Base-by-base conservation (phyloP, 352 stramenopile genomes). In the Phytopythium oedochilum region DNA sequence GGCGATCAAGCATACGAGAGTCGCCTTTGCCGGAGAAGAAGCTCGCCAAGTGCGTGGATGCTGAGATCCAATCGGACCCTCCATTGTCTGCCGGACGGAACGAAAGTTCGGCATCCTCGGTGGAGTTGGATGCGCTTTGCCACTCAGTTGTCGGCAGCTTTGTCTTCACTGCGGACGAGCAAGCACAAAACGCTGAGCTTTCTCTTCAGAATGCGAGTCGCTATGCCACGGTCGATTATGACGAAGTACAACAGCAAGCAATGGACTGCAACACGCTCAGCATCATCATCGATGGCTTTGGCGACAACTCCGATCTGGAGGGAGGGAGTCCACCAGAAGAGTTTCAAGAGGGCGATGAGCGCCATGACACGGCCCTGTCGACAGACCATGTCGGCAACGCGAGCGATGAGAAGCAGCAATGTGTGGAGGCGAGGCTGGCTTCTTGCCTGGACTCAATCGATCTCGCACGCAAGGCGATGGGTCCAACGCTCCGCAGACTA, bases 391-490 rank as follows among this genome's bases (percentile, higher is more conserved):
- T 25, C 5, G 23, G 15, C 25, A 22, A 5, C 7, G 32, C n/a
- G 1, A 23, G n/a, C 10, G 9, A 7, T 4, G 31, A 53, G 12
- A n/a, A 15, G 18, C 47, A 53, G 23, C 31, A 53, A 17, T 43
- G 22, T 20, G 43, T 56, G 7, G 36, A 60, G 8, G 52, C 50
- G 14, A 58, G 63, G 17, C 46, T 83, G 32, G 63, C 67, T 14
- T 50, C 66, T 10, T 83, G 72, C 53, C 46, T 80, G 3, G 70
- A 78, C 31, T 74, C 70, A 5, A 71, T 80, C 40, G 72, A 83
- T 40, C 73, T 78, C 42, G 68, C 68, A 3, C 49, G 72, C 44
- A 73, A 73, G 57, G 40, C 55, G 7, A 65, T 83, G 47, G 72
- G 72, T 1, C 72, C 72, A 14, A 63, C 70, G 5, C 46, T 72